A percentile compares a stretch with the other conserved stretches of the same genome.
Evolutionary conservation across 768 basidiomycete species (phyloP).

Genomic region (Gloeophyllum trabeum): DNA sequence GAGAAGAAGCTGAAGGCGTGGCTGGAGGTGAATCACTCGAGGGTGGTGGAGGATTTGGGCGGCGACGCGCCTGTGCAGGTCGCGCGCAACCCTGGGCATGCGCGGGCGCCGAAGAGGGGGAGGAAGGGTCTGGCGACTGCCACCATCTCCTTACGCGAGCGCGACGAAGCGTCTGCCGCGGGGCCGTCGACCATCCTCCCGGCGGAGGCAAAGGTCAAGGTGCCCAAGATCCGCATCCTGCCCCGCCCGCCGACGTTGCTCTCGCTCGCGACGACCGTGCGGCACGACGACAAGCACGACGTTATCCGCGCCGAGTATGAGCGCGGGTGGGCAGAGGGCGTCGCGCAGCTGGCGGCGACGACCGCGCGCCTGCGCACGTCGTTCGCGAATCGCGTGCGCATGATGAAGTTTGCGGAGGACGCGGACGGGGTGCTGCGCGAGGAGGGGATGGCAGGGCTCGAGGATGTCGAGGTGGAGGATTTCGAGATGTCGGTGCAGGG

Average conservation of each 20-base stretch:
- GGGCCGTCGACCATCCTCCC: neutral
- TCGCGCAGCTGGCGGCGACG: conserved; percentile 38
- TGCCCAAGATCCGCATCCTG: conserved; percentile 40
- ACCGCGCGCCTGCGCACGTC: conserved; percentile 33
- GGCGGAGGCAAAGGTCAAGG: neutral
- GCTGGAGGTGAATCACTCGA: conserved; percentile 22
- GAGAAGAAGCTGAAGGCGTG: conserved; percentile 51
- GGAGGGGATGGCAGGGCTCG: conserved; percentile 12
- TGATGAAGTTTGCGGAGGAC: conserved; percentile 27
- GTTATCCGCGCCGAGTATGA: conserved; percentile 40
- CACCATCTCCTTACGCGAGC: conserved; percentile 39
- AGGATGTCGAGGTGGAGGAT: conserved; percentile 6
- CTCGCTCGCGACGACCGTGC: conserved; percentile 35
- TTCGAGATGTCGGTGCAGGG: conserved; percentile 8
- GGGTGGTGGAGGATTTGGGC: neutral
- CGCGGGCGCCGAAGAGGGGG: conserved; percentile 23
- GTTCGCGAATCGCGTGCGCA: conserved; percentile 30
- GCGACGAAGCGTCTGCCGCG: neutral
- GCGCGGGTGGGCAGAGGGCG: conserved; percentile 52
- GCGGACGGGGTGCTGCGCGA: conserved; percentile 13
- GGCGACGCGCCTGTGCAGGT: neutral
- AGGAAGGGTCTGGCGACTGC: conserved; percentile 56
- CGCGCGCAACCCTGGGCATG: neutral
- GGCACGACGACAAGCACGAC: conserved; percentile 21
- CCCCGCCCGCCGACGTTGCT: conserved; percentile 39